Evolutionary conservation across 148 eudicot genomes (phyloP).

Genomic region (Fagopyrum tataricum): DNA sequence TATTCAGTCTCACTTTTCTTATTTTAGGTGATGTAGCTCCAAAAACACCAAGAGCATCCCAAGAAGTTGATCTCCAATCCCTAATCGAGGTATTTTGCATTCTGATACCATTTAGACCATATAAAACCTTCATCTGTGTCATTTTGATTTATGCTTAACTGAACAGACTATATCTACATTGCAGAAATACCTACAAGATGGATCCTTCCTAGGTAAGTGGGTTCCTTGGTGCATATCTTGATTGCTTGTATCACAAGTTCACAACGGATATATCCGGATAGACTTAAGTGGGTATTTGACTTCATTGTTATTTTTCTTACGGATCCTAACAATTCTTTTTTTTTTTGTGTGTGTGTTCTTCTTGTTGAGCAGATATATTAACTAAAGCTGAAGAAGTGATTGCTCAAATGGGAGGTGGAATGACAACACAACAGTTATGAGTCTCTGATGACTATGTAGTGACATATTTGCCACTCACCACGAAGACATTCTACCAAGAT

Average conservation of each 20-base stretch:
- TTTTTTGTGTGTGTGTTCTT: too few relatives aligned
- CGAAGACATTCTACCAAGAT: background rate
- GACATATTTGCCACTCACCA: background rate
- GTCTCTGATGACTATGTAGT: background rate
- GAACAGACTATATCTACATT: background rate
- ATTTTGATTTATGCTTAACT: slow-evolving; percentile 11
- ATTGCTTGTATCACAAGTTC: too few relatives aligned
- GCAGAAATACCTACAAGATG: slow-evolving; percentile 71
- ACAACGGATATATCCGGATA: too few relatives aligned
- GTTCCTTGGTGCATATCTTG: background rate
- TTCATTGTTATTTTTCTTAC: background rate
- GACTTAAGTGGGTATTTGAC: background rate
- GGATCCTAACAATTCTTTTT: background rate
- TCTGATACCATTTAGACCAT: background rate
- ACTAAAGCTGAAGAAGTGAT: slow-evolving; percentile 62
- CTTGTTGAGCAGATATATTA: slow-evolving; percentile 44
- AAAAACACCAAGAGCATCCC: slow-evolving; percentile 21
- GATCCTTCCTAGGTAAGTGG: slow-evolving; percentile 68
- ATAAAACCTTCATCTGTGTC: background rate
- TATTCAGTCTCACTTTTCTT: slow-evolving; percentile 7
- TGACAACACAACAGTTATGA: background rate
- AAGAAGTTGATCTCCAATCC: slow-evolving; percentile 36
- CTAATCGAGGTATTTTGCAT: slow-evolving; percentile 44
- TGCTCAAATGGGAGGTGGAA: slow-evolving; percentile 40
- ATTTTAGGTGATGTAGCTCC: slow-evolving; percentile 21